Conservation (phyloP, 2,329 filamentous ascomycete genomes). For the Fusarium chuoi region DNA sequence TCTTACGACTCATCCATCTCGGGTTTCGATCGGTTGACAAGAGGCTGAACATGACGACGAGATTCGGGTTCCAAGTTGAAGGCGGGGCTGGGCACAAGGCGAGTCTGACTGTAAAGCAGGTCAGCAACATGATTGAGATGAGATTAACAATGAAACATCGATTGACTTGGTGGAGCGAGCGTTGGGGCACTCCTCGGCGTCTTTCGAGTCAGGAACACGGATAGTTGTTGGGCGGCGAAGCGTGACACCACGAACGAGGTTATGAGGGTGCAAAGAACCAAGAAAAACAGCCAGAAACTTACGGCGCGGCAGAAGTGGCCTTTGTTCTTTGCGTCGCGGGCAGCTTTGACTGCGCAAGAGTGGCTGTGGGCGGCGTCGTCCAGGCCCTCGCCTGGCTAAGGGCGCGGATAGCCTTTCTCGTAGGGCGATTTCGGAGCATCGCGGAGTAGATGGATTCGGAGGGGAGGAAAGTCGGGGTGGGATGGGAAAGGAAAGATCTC, state of each 20-base stretch:
- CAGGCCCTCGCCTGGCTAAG: slow-evolving; percentile 54
- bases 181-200: background rate
- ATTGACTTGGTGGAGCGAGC: background rate
- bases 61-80: background rate
- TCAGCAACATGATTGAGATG: background rate
- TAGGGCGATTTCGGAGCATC: slow-evolving; percentile 22
- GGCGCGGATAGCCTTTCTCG: slow-evolving; percentile 56
- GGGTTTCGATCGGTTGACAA: slow-evolving; percentile 67
- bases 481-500: background rate
- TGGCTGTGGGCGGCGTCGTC: slow-evolving; percentile 51
- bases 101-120: background rate
- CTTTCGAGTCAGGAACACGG: background rate
- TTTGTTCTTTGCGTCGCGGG: slow-evolving; percentile 1
- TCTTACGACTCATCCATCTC: slow-evolving; percentile 86
- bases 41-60: slow-evolving; percentile 70
- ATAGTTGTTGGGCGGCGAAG: background rate
- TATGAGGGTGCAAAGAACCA: background rate
- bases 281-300: slow-evolving; percentile 49
- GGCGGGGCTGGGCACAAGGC: background rate
- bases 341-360: slow-evolving; percentile 47
- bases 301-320: slow-evolving; percentile 57
- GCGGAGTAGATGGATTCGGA: background rate
- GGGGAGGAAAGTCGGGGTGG: background rate
- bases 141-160: background rate
- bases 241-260: background rate